Base-by-base conservation (phyloP, 164 flowering plant species). In the Piper longum region DNA sequence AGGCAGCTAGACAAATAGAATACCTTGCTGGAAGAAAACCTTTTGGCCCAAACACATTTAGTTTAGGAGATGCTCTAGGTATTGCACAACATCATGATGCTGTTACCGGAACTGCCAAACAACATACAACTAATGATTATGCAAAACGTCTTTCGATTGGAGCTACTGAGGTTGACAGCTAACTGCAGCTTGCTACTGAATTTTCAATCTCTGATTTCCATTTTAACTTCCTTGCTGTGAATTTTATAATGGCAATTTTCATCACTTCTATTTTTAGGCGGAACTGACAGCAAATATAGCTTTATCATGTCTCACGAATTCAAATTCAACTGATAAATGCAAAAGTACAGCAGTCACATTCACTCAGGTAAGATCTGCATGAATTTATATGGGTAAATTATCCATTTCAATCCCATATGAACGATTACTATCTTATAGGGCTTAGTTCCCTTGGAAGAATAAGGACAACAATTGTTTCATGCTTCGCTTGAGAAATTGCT, bases 71-170 rank as follows among this genome's bases (percentile, higher is more conserved):
- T 78, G 95, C 98, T 52, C 71, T 92, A 60, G 98, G 89, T 60
- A 79, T 82, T 66, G 89, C 81, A 39, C 95, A 92, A 69, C 98
- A 92, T 72, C 98, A 89, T 75, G 97, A 89, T 77, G 97, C 90
- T 65, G 74, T 88, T 62, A 76, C 82, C 67, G 98, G 98, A 51
- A 92, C 97, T 57, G 95, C 90, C 61, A 86, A 81, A 65, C 91
- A 90, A 69, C 97, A 88, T 68, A 83, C 90, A 55, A 85, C 98
- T 40, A 66, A 92, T 76, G 98, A 92, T 74, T 92, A 85, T 67
- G 79, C 76, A 40, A 92, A 88, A 72, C 87, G 96, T 57, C 80
- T 92, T 62, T 82, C 88, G 56, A 69, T 78, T 68, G 98, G 96
- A 57, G 84, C 83, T 69, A 62, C 85, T 60, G 89, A 86, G 86